These are phyloP conservation scores for Xanthoconium purpureum DNA, from an alignment of 768 basidiomycete genomes.

Conservation along the genomic window DNA sequence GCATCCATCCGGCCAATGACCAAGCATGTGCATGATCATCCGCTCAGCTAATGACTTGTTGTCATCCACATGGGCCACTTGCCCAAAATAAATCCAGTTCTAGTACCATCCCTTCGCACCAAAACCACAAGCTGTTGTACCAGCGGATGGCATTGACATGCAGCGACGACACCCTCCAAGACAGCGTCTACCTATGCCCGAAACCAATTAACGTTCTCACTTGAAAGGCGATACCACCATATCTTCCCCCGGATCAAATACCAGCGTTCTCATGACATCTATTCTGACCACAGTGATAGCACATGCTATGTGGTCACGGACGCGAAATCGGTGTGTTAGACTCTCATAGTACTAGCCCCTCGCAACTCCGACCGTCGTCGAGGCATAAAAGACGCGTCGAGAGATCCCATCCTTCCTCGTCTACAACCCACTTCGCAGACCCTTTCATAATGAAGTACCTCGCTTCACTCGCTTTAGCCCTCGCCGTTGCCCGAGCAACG, in stretches of 20 bases:
- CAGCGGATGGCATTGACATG: no score
- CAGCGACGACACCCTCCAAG: no score
- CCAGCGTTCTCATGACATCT: constrained; percentile 3
- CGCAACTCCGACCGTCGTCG: background rate
- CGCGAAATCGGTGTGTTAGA: background rate
- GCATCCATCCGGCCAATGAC: no score
- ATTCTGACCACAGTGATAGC: constrained; percentile 2
- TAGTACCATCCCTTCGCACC: no score
- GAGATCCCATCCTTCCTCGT: background rate
- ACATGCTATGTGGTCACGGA: constrained; percentile 16
- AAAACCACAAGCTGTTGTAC: no score
- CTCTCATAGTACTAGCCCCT: background rate
- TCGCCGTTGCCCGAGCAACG: constrained; percentile 14
- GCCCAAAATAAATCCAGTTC: no score
- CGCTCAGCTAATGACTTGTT: no score
- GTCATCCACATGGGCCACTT: no score
- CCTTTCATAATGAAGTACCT: constrained; percentile 20
- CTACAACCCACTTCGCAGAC: background rate
- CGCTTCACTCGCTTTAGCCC: constrained; percentile 12
- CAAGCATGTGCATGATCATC: no score
- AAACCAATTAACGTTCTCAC: no score
- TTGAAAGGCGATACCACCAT: background rate
- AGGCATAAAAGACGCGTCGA: constrained; percentile 10
- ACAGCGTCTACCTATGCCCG: no score
- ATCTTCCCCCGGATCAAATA: background rate